Percentiles rank a stretch among this genome's conserved stretches.
phyloP scores from a whole-genome alignment of 148 eudicot genomes.

The Chenopodium quinoa region DNA sequence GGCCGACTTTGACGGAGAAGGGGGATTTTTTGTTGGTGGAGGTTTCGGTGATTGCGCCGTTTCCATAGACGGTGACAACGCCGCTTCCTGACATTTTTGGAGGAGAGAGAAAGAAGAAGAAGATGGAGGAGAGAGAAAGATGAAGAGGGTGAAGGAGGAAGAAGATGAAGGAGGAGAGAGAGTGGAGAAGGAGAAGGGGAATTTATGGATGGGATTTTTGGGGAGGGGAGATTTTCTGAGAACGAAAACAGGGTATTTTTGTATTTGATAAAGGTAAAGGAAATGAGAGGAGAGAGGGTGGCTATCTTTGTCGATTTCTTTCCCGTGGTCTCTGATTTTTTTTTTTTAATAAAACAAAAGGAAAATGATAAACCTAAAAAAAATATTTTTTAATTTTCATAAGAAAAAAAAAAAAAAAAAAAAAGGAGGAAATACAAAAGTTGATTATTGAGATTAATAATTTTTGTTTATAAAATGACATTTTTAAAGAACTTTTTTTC shows the following conservation, averaged over 20 bases:
- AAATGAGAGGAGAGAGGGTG: not conserved
- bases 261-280: too few species aligned
- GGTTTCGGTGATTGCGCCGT: conserved; percentile 68
- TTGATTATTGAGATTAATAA: too few species aligned
- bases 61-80: conserved; percentile 68
- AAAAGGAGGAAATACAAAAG: too few species aligned
- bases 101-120: conserved; percentile 4
- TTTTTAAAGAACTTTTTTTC: too few species aligned
- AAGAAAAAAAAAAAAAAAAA: too few species aligned
- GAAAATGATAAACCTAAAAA: not conserved
- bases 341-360: not conserved
- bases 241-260: not conserved
- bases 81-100: conserved; percentile 47
- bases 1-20: conserved; percentile 90
- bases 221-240: not conserved
- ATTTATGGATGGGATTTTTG: not conserved
- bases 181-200: not conserved
- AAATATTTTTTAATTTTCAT: too few species aligned
- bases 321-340: not conserved
- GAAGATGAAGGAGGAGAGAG: not conserved
- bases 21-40: conserved; percentile 58
- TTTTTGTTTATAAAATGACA: too few species aligned
- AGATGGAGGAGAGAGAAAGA: not conserved
- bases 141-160: not conserved
- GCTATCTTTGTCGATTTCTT: conserved; percentile 17